Evolutionary conservation across 495 filamentous ascomycete species (phyloP), one percentile per base, ranked within the genome.

Genomic region (Annulohypoxylon maeteangense): DNA sequence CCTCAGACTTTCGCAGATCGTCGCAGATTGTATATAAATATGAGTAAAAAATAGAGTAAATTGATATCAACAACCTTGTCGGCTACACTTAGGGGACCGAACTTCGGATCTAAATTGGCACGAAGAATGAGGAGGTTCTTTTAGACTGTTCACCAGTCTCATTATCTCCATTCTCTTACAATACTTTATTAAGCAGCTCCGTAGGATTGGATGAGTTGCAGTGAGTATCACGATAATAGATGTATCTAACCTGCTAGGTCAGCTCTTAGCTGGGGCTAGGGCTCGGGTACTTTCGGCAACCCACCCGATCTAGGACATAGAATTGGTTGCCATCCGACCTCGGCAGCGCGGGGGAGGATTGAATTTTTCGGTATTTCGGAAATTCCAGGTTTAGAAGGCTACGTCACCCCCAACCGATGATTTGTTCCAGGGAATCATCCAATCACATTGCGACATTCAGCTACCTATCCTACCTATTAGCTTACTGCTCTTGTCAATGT

Each of bases 201-300:
- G 36, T 55, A 25, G 47, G 16, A 44, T 56, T 56, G 27, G 48
- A 47, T 34, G 25, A 32, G 20, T 8, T 16, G 29, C 12, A 8
- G n/a, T 18, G 36, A 60, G 47, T 47, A 44, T 40, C 54, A 55
- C 67, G 67, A 65, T 61, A 65, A 70, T 70, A 20, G 8, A 59
- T 32, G 45, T 50, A 50, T 23, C 45, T n/a, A 50, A 16, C 1
- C 7, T 53, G 1, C 38, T 63, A 64, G 59, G 27, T n/a, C 16
- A 23, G 60, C 40, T 48, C 16, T 38, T 55, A 60, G 67, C 60
- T 51, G 3, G 55, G 27, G 25, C 44, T 40, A 38, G 62, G 70
- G 50, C 66, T 73, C 70, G 70, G 70, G 70, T 69, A 73, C 20
- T 62, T 38, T 73, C 70, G 70, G 70, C 32, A 73, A 73, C 45